Percentiles rank a stretch among this genome's conserved stretches.
phyloP scores from a whole-genome alignment of 371 early-diverging fungal species.

The Apophysomyces variabilis region DNA sequence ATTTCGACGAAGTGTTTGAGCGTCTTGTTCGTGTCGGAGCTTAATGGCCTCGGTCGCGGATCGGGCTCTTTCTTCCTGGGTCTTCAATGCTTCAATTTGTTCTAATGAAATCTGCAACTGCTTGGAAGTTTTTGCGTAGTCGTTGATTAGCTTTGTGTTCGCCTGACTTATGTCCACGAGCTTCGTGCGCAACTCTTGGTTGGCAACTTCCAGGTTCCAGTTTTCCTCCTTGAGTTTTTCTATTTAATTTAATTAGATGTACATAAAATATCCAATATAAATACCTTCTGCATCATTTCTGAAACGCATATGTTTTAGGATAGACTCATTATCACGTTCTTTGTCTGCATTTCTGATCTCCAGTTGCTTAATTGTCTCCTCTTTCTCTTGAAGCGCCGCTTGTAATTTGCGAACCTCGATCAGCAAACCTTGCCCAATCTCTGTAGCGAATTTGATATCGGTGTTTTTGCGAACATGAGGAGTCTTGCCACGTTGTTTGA shows the following conservation, averaged over 20 bases:
- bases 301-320: conserved; percentile 44
- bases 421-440: conserved; percentile 37
- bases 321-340: conserved; percentile 52
- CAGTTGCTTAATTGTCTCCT: conserved; percentile 53
- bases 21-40: conserved; percentile 59
- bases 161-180: conserved; percentile 46
- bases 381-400: conserved; percentile 45
- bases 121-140: conserved; percentile 48
- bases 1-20: conserved; percentile 49
- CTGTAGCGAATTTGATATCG: conserved; percentile 35
- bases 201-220: conserved; percentile 29
- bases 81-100: conserved; percentile 56
- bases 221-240: conserved; percentile 34
- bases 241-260: conserved; percentile 17
- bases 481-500: conserved; percentile 3
- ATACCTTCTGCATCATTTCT: conserved; percentile 51
- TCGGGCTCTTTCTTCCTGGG: conserved; percentile 56
- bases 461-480: conserved; percentile 11
- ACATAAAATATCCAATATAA: background rate
- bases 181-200: conserved; percentile 31
- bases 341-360: conserved; percentile 54
- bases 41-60: conserved; percentile 49
- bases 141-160: conserved; percentile 41
- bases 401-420: conserved; percentile 37
- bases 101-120: conserved; percentile 48